Base-by-base conservation (phyloP, 257 asterid genomes). In the Coffea eugenioides region DNA sequence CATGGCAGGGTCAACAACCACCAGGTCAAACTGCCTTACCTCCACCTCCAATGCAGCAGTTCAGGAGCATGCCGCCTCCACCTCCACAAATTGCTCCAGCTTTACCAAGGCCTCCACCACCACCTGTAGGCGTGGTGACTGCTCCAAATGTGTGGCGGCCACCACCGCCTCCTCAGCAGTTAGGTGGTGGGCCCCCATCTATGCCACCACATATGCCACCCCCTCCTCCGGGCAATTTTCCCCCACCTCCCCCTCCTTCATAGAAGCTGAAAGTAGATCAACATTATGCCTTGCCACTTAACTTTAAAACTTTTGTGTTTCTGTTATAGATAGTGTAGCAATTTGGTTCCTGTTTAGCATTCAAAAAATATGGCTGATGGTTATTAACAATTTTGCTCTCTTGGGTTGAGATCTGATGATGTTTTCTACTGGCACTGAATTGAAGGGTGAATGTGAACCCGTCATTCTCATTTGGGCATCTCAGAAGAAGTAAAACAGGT, bases 111-210 rank as follows among this genome's bases (percentile, higher is more conserved):
- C 97, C 97, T 21, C 98, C 94, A 23, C 97, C 97, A 6, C 90
- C 93, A 45, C 96, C 97, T 46, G 78, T 87, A 1, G 96, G 95
- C 36, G 57, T 69, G 80, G 83, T 93, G 84, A 86, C 15, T 75
- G 87, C 91, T 43, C 97, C 93, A 21, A 88, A 90, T 56, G 84
- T 83, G 23, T 91, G 97, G 97, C 86, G 95, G 82, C 94, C 93
- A 15, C 97, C 95, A 2, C 97, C 98, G 0, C 96, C 97, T 0
- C 97, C 96, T 31, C 98, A 92, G 87, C 96, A 91, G 80, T 86
- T 87, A 25, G 52, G 73, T 6, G 96, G 92, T 39, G 93, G 89
- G 27, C 86, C 73, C 71, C 89, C 86, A 48, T 71, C 82, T 13
- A 86, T 75, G 71, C 79, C 51, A 25, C 79, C 25, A 23, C n/a